Percentiles rank a stretch among this genome's conserved stretches.
These are phyloP conservation scores for Termitomyces sp. DNA, from an alignment of 768 basidiomycete species.

Conservation along the genomic window DNA sequence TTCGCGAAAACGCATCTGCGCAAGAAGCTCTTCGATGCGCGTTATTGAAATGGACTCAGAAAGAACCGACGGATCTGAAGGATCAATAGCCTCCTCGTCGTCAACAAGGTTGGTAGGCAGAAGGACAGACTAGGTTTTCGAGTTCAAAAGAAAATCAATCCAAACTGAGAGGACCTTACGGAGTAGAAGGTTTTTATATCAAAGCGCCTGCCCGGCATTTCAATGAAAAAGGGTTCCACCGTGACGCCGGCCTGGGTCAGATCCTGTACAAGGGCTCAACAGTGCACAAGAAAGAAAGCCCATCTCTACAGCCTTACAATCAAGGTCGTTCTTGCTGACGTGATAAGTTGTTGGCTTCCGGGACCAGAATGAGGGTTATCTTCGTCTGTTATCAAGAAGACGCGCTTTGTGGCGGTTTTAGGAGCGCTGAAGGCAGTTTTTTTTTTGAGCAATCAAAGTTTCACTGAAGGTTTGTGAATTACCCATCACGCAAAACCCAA, in stretches of 20 bases:
- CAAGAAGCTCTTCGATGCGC: conserved; percentile 71
- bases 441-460: not conserved
- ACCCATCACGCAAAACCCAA: conserved; percentile 88
- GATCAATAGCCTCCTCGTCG: conserved; percentile 40
- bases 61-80: conserved; percentile 39
- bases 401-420: conserved; percentile 86
- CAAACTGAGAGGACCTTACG: conserved; percentile 28
- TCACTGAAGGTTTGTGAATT: not conserved
- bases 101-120: conserved; percentile 46
- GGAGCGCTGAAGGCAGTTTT: conserved; percentile 48
- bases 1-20: conserved; percentile 79
- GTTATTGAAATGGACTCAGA: conserved; percentile 71
- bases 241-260: conserved; percentile 72
- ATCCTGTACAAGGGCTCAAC: conserved; percentile 48
- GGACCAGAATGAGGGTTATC: conserved; percentile 66
- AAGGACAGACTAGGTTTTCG: conserved; percentile 50
- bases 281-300: not conserved
- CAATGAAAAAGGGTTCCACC: conserved; percentile 89
- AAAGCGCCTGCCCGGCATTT: conserved; percentile 60
- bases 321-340: conserved; percentile 68
- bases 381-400: conserved; percentile 91
- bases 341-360: conserved; percentile 54
- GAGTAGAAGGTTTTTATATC: conserved; percentile 74
- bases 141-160: not conserved
- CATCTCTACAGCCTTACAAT: conserved; percentile 34